Base-by-base conservation (phyloP, 495 filamentous ascomycete genomes). In the Xanthoparmelia taractica region DNA sequence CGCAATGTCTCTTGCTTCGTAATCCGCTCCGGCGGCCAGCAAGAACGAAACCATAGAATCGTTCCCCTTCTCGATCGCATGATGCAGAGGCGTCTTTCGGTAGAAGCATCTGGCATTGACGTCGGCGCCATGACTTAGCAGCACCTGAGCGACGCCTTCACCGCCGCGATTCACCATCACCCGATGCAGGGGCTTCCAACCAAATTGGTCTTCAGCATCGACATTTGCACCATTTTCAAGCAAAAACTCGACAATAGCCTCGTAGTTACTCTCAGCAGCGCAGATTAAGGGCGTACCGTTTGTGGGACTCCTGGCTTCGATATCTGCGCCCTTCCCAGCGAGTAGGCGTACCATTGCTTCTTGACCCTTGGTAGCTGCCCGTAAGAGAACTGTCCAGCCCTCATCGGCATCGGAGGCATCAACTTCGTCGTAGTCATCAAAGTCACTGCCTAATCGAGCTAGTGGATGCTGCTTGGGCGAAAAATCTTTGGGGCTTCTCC, bases 101-200 rank as follows among this genome's bases (percentile, higher is more conserved):
- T 60, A 63, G 20, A 20, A 20, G 41, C 60, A 62, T 15, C 37
- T 40, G n/a, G 60, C 68, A 36, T 70, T 65, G 43, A 67, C 6
- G 43, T 63, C 41, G 10, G 63, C 63, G 11, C 57, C 56, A 25
- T 56, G 55, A 31, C n/a, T 58, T 29, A 67, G 55, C 31, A 69
- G 63, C 8, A 63, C 36, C 5, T 57, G 36, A 0, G 62, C 58
- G 27, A 61, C 50, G 17, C 38, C n/a, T 11, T 58, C 48, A 12
- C 63, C 63, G 0, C 37, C 48, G 5, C 20, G 38, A 1, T 64
- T 65, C 8, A 65, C 58, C 6, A 63, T 43, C 15, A 50, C 58
- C 40, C 61, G 63, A 56, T 70, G 68, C 4, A 70, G 37, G n/a
- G 68, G 61, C 15, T 47, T 43, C 68, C 66, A 70, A 33, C 68